Base-by-base conservation (phyloP, 2,329 filamentous ascomycete genomes). In the Colletotrichum sp. region DNA sequence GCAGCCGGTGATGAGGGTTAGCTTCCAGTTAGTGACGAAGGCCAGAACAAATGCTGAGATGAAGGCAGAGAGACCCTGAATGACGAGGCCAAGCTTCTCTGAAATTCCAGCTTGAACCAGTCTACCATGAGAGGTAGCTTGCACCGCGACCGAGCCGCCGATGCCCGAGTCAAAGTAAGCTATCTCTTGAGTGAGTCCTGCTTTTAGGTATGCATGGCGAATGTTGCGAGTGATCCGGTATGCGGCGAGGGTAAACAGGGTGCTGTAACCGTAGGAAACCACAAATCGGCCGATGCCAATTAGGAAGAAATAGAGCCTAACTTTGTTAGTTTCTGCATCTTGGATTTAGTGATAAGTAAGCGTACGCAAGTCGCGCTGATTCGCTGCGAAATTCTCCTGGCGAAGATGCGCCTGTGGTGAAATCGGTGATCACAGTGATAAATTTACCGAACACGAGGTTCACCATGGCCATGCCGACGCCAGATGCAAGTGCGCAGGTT, bases 241-340 rank as follows among this genome's bases (percentile, higher is more conserved):
- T 3, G 89, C 88, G 5, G 88, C 84, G 55, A 90, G 87, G 5
- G 88, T 90, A n/a, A 90, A 80, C 66, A 84, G 81, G 5, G 82
- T 79, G 64, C 85, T 85, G 80, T 86, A 86, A n/a, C 86, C 79
- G 77, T 92, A 92, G 15, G 87, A 85, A 18, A 90, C 81, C 30
- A 83, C 79, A 74, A 92, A 89, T 60, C 89, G 87, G 0, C 82
- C 90, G 67, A 92, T 83, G 78, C 91, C 91, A 15, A 92, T 83
- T 75, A 92, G 92, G 30, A 92, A 84, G 78, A 92, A 91, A 79
- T 89, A 92, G 7, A 92, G 82, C 0, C 88, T 89, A n/a, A 1
- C 3, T 36, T 2, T 16, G 55, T 71, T 10, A 57, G 69, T 38
- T 18, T 2, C 30, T 18, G 15, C 28, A 3, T 21, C 5, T 21